Evolutionary conservation across 345 rosid genomes (phyloP).

Genomic region (Eucalyptus decipiens): DNA sequence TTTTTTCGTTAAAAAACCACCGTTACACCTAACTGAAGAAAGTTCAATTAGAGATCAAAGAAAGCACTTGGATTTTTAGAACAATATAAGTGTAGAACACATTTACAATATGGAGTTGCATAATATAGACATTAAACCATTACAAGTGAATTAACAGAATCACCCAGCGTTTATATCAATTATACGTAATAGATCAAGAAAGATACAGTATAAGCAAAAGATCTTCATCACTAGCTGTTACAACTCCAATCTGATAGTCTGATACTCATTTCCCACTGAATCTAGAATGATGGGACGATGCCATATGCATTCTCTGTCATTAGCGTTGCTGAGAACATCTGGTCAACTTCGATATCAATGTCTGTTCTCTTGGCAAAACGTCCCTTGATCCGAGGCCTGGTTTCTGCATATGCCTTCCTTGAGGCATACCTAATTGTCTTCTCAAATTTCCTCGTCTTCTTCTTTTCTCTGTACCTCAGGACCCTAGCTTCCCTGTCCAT

Average conservation of each 20-base stretch:
- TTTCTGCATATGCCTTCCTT: conserved; percentile 94
- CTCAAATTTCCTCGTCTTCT: conserved; percentile 78
- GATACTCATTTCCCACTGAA: neutral
- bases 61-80: neutral
- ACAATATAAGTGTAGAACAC: neutral
- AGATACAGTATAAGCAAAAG: neutral
- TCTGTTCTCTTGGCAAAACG: conserved; percentile 78
- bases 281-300: conserved; percentile 63
- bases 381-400: conserved; percentile 89
- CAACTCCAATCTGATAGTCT: neutral
- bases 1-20: neutral
- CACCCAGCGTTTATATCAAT: neutral
- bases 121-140: neutral
- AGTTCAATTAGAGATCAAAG: neutral
- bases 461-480: conserved; percentile 87
- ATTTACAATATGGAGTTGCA: neutral
- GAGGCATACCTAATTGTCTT: conserved; percentile 98
- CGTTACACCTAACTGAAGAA: neutral
- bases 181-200: neutral
- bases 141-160: neutral
- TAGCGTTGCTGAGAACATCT: conserved; percentile 41
- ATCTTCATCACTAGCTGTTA: neutral
- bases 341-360: conserved; percentile 48
- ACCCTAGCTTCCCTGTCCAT: conserved; percentile 92
- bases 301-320: conserved; percentile 49